Evolutionary conservation across 371 early-diverging fungal genomes (phyloP), one percentile per base, ranked within the genome.

Genomic region (Mortierella sp.): DNA sequence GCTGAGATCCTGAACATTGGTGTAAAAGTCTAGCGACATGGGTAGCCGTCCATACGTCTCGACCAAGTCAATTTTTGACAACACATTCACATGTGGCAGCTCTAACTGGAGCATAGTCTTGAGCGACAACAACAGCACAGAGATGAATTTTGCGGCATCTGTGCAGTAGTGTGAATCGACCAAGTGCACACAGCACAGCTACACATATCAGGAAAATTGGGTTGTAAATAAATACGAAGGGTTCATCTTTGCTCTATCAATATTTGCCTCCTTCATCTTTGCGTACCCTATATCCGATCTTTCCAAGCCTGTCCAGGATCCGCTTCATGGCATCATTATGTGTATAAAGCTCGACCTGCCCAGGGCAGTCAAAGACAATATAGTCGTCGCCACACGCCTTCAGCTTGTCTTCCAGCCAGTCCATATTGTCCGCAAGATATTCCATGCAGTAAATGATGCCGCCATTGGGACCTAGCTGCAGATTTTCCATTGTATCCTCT

Each of bases 311-410:
- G n/a, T 88, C 87, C 4, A 98, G 66, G 26, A 98, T 87, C 39
- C 89, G 87, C 62, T 89, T 90, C 50, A 99, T 86, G 27, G 95
- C 84, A 42, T 82, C 81, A 64, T 98, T 94, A 82, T 99, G 97
- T 23, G 99, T 97, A 79, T 93, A 99, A 41, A 99, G 89, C 80
- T 99, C 99, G 9, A 99, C 97, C 81, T 99, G 99, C 0, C 99
- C 99, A 4, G 99, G 99, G 56, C 94, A 98, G 80, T 99, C 99
- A 83, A 99, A 96, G 3, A 99, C 78, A 44, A 97, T 83, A 80
- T 97, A 99, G 47, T 90, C 87, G 43, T 93, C 96, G 81, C 85
- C 86, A 23, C 88, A 84, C 2, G 84, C 73, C 60, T 94, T 89
- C 60, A 95, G 76, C 72, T 93, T 90, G 8, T 96, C 93, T 28